phyloP scores from a whole-genome alignment of 2,329 filamentous ascomycete species.

The Aureobasidium sp. region DNA sequence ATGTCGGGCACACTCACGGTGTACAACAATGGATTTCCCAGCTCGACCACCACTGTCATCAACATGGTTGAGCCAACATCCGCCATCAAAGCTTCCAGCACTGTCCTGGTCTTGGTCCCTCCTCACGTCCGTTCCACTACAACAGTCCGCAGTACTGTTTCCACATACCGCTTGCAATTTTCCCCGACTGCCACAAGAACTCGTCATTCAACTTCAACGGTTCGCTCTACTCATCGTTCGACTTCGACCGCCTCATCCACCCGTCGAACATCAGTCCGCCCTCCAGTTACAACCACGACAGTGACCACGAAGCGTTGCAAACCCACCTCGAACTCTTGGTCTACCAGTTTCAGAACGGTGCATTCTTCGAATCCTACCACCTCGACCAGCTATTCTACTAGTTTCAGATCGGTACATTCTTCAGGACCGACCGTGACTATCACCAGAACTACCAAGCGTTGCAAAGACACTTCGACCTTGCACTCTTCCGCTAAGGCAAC shows the following conservation, averaged over 20 bases:
- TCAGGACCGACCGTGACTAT: neutral
- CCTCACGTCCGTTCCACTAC: neutral
- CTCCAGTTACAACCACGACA: neutral
- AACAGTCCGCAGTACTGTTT: neutral
- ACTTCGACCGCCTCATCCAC: neutral
- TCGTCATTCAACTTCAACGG: neutral
- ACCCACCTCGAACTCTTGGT: neutral
- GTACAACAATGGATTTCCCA: neutral
- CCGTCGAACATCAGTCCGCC: neutral
- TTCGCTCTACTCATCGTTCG: neutral
- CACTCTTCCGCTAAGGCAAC: neutral
- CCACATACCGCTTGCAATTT: neutral
- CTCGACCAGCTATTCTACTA: no score
- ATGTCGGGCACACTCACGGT: neutral
- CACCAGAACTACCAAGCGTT: neutral
- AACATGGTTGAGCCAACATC: neutral
- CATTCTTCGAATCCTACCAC: neutral
- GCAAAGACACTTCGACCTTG: neutral
- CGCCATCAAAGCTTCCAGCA: neutral
- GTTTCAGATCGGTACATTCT: no score
- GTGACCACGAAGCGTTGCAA: neutral
- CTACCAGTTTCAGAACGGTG: no score
- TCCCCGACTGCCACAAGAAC: neutral
- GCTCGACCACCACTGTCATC: neutral
- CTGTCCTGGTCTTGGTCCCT: neutral